These are phyloP conservation scores for Ramalina intermedia DNA, from an alignment of 495 filamentous ascomycete species.

Conservation along the genomic window DNA sequence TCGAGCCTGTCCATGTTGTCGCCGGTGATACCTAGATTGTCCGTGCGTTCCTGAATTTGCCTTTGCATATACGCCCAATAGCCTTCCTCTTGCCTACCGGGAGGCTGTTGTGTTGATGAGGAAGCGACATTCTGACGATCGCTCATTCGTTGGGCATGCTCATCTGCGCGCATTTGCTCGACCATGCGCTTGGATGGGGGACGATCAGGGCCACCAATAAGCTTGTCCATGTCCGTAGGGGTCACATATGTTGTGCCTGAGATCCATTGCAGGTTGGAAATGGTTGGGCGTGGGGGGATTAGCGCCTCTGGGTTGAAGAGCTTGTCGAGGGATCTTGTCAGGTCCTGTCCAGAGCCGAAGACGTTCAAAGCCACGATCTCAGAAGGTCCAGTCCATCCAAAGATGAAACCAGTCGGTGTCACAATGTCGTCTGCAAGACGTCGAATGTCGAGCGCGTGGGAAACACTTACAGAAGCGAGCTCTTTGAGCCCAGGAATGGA, in stretches of 20 bases:
- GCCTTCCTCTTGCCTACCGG: constrained; percentile 30
- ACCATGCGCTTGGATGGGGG: constrained; percentile 72
- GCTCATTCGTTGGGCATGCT: constrained; percentile 39
- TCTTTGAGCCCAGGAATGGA: constrained; percentile 79
- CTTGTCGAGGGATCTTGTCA: constrained; percentile 47
- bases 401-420: constrained; percentile 60
- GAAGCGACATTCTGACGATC: constrained; percentile 20
- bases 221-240: constrained; percentile 74
- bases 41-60: constrained; percentile 77
- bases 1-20: constrained; percentile 73
- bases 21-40: constrained; percentile 65
- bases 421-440: constrained; percentile 54
- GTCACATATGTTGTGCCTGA: constrained; percentile 86
- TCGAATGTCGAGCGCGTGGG: constrained; percentile 52
- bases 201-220: constrained; percentile 79
- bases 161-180: constrained; percentile 44
- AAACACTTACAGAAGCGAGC: constrained; percentile 50
- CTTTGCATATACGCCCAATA: constrained; percentile 63
- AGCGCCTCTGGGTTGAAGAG: constrained; percentile 60
- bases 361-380: constrained; percentile 67
- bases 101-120: constrained; percentile 11
- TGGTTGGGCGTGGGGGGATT: constrained; percentile 76
- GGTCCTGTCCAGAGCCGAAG: constrained; percentile 55
- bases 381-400: constrained; percentile 81
- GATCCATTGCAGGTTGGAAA: constrained; percentile 92